Base-by-base conservation (phyloP, 192 early-diverging fungal genomes). In the Chytriomyces sp. region DNA sequence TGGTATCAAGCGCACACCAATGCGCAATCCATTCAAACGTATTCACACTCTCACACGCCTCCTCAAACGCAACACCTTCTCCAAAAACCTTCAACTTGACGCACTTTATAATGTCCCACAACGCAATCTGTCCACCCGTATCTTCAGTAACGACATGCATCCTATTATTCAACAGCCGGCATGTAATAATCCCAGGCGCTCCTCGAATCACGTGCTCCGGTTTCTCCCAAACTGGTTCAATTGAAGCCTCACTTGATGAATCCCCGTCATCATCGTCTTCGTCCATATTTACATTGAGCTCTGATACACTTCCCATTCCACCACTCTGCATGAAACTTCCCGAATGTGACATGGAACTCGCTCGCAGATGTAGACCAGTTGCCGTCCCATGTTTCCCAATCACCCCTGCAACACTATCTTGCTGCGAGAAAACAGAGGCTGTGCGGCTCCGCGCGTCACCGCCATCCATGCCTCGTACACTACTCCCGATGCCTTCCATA, bases 1-100 rank as follows among this genome's bases (percentile, higher is more conserved):
- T 92, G 7, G 92, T 97, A 82, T 98, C 96, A 10, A 99, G 87
- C 0, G 91, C 82, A 83, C 97, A 98, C 98, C 98, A 99, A 45
- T 93, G 87, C 43, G 91, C 90, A 20, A 95, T 90, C 28, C 91
- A 93, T 77, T 97, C 96, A 9, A 83, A 62, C 3, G 87, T 86
- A 60, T 94, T 91, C 63, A 83, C 77, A 49, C 87, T 76, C 18
- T 89, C 82, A 28, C 86, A 82, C 7, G 46, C 20, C 16, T 65
- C 45, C n/a, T 47, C 43, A 45, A 48, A 46, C 16, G 46, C 9
- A 5, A 1, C 47, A 8, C 53, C 75, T 24, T 48, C 43, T 45
- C 59, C 67, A 26, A 67, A 67, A 53, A 77, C 70, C 61, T 79
- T 72, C 16, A 88, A 43, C 23, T 86, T 87, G 77, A 88, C 80